These are phyloP conservation scores for Penicillium soppii DNA, from an alignment of 495 filamentous ascomycete genomes.

Conservation along the genomic window DNA sequence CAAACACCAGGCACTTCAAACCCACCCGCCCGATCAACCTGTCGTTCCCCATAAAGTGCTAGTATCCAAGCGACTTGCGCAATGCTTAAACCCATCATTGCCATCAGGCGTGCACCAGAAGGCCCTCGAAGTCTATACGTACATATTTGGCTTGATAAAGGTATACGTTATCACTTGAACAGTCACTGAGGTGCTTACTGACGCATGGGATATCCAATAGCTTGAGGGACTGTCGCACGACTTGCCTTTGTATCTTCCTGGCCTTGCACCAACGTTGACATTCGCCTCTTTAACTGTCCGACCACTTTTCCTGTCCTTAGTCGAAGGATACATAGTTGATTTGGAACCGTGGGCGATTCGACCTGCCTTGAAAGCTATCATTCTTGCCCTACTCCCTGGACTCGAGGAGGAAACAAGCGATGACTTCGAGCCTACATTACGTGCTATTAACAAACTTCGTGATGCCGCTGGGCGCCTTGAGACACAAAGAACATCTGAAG, in stretches of 20 bases:
- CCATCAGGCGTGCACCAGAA: slow-evolving; percentile 99
- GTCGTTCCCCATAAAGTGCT: slow-evolving; percentile 79
- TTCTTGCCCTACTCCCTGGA: slow-evolving; percentile 82
- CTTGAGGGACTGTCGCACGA: slow-evolving; percentile 75
- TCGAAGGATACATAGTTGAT: slow-evolving; percentile 76
- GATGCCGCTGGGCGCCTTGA: slow-evolving; percentile 57
- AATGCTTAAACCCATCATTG: slow-evolving; percentile 89
- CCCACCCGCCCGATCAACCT: slow-evolving; percentile 67
- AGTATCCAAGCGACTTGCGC: slow-evolving; percentile 87
- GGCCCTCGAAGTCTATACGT: slow-evolving; percentile 87
- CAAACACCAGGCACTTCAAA: slow-evolving; percentile 75
- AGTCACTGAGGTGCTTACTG: slow-evolving; percentile 1
- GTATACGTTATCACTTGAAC: slow-evolving; percentile 10
- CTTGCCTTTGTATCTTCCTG: slow-evolving; percentile 83
- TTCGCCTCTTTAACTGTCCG: slow-evolving; percentile 91
- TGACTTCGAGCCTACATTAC: slow-evolving; percentile 87
- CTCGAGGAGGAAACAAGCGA: slow-evolving; percentile 95
- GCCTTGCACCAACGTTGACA: slow-evolving; percentile 80
- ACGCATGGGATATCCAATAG: slow-evolving; percentile 22
- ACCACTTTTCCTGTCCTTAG: slow-evolving; percentile 75
- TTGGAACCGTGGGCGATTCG: slow-evolving; percentile 69
- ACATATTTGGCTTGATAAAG: slow-evolving; percentile 65
- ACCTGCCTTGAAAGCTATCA: slow-evolving; percentile 84
- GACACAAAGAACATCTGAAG: slow-evolving; percentile 42
- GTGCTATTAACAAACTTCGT: slow-evolving; percentile 75